A percentile compares a stretch with the other conserved stretches of the same genome.
phyloP scores from a whole-genome alignment of 2,329 filamentous ascomycete species.

The Diaporthe caulivora region DNA sequence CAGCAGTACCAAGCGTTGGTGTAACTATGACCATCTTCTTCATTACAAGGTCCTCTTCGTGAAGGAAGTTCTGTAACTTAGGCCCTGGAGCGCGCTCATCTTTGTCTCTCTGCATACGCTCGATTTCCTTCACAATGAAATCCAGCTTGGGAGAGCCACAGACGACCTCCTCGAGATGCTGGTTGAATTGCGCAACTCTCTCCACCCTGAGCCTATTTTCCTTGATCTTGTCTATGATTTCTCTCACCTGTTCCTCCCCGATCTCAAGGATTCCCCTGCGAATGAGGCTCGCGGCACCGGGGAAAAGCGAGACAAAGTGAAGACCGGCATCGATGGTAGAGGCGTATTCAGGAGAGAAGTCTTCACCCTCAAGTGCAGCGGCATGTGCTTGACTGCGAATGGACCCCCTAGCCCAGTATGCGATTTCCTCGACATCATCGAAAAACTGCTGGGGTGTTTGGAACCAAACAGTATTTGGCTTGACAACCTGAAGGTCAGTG shows the following conservation, averaged over 20 bases:
- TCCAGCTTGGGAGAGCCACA: background rate
- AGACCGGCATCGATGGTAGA: background rate
- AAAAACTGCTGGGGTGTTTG: background rate
- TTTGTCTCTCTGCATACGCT: background rate
- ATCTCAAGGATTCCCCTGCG: background rate
- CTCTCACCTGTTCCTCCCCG: background rate
- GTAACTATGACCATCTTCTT: constrained; percentile 21
- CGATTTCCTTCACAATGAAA: background rate
- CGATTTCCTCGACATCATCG: background rate
- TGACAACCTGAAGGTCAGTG: background rate
- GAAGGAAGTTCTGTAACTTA: background rate
- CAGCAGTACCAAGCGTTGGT: background rate
- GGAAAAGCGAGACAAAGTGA: constrained; percentile 3
- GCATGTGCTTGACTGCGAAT: background rate
- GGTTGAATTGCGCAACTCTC: background rate
- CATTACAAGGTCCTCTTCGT: background rate
- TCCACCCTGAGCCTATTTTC: background rate
- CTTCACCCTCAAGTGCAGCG: fast-evolving
- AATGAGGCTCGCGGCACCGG: background rate
- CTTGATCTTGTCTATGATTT: background rate
- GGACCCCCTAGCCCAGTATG: background rate
- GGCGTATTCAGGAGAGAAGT: background rate
- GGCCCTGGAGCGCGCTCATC: background rate
- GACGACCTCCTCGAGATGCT: background rate
- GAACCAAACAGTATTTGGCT: background rate